phyloP scores from a whole-genome alignment of 2,329 filamentous ascomycete genomes.

The Sclerotinia minor region DNA sequence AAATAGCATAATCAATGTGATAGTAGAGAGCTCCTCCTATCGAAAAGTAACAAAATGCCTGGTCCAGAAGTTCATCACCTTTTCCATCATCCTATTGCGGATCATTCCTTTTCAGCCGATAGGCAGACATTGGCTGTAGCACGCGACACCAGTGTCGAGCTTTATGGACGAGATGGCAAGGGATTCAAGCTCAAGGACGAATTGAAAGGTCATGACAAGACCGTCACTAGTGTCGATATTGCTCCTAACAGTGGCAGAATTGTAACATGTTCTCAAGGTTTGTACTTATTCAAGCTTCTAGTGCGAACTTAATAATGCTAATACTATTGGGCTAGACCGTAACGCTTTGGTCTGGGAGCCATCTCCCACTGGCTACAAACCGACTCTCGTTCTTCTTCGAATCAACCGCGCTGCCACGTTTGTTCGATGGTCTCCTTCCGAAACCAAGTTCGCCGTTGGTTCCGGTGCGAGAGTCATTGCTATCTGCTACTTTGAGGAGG shows the following conservation, averaged over 20 bases:
- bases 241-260: conserved; percentile 88
- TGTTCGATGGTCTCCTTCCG: conserved; percentile 94
- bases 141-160: conserved; percentile 84
- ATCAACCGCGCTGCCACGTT: conserved; percentile 97
- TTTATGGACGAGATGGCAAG: conserved; percentile 73
- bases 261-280: conserved; percentile 95
- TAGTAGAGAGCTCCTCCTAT: conserved; percentile 99
- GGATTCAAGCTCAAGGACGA: conserved; percentile 86
- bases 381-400: conserved; percentile 91
- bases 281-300: conserved; percentile 30
- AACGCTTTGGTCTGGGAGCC: conserved; percentile 99
- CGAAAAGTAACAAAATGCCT: conserved; percentile 63
- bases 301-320: not conserved
- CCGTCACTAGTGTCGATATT: conserved; percentile 93
- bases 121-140: conserved; percentile 85
- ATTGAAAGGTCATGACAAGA: conserved; percentile 95
- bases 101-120: conserved; percentile 97
- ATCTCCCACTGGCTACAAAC: conserved; percentile 90
- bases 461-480: conserved; percentile 94
- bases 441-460: conserved; percentile 96
- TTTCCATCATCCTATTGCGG: conserved; percentile 93
- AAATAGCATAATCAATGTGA: conserved; percentile 47
- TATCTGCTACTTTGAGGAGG: conserved; percentile 97
- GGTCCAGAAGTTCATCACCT: conserved; percentile 91
- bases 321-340: conserved; percentile 61